Base-by-base conservation (phyloP, 1,284 basidiomycete genomes). In the Grifola frondosa region DNA sequence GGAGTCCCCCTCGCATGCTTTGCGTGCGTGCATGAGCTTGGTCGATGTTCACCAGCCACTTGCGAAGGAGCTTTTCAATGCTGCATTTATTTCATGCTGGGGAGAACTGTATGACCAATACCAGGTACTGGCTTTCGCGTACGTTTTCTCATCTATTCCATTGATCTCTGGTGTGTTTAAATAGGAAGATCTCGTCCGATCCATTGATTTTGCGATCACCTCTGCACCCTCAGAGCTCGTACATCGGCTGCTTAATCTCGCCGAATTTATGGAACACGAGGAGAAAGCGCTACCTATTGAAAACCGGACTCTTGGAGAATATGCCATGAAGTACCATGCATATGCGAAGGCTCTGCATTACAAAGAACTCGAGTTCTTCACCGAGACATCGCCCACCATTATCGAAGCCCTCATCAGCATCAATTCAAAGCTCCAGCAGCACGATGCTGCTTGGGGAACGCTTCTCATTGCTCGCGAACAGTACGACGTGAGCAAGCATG, bases 231-330 rank as follows among this genome's bases (percentile, higher is more conserved):
- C 91, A 4, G 95, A 98, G 42, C 78, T 99, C 23, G 91, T 97
- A n/a, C 92, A 97, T 62, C 83, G 91, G 35, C 74, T 99, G 22
- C 79, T 99, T 48, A 95, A 95, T 64, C 76, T 99, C n/a, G 94
- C 95, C 7, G 97, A 99, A 65, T 99, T 99, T 64, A 97, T 99
- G 91, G 97, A 99, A 67, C 97, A 98, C 59, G 96, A 99, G 65
- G 97, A 99, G 65, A 97, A 97, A 63, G 81, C 91, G 1, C 74
- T 99, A 2, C 93, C 94, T 0, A 97, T 99, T 54, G 93, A 97
- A 57, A 88, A 96, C 52, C 83, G 91, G 38, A 90, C 91, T 11
- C 80, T 99, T 5, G 97, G 97, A 40, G 91, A 96, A 63, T 93
- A 96, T 60, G 91, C 97, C 0, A 83, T 91, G 69, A 90, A 89